Base-by-base conservation (phyloP, 305 asterid genomes). In the Fraxinus sp. region DNA sequence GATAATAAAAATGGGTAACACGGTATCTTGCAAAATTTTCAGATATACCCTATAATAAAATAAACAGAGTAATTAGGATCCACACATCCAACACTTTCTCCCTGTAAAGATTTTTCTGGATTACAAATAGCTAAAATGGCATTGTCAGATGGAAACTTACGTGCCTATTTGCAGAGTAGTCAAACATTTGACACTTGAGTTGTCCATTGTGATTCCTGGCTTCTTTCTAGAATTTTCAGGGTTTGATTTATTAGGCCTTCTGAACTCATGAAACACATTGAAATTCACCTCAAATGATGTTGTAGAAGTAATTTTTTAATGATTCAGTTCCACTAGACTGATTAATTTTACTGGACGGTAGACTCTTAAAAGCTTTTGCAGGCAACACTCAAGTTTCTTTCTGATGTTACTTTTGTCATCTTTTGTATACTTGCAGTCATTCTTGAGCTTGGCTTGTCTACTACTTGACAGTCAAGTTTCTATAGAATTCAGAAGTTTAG, bases 151-250 rank as follows among this genome's bases (percentile, higher is more conserved):
- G 81, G 26, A 77, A 26, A 16, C 7, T 46, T 35, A 4, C 28
- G 11, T 22, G 16, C 81, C 43, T 52, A 24, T 52, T 66, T 68
- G 41, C 66, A 75, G 30, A 41, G 71, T 82, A 30, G 78, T 49
- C 77, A 77, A 32, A 26, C 81, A 70, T 71, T 18, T 72, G 70
- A 75, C 43, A 77, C 59, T 30, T 7, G 73, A 39, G 30, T 71
- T 22, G 52, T 46, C 78, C 33, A 14, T 33, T 7, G n/a, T 33
- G 35, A 75, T 71, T 75, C 14, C 7, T 32, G 59, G 30, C 66
- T 73, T 77, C 37, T 13, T 28, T 68, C 75, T 41, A 80, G 36
- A 64, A 68, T 20, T 75, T 84, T 66, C 81, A 30, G 77, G 26
- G 52, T 73, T 66, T 68, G 75, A 59, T 4, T 9, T 30, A 30